Base-by-base conservation (phyloP, 768 basidiomycete genomes). In the Asterophora parasitica region DNA sequence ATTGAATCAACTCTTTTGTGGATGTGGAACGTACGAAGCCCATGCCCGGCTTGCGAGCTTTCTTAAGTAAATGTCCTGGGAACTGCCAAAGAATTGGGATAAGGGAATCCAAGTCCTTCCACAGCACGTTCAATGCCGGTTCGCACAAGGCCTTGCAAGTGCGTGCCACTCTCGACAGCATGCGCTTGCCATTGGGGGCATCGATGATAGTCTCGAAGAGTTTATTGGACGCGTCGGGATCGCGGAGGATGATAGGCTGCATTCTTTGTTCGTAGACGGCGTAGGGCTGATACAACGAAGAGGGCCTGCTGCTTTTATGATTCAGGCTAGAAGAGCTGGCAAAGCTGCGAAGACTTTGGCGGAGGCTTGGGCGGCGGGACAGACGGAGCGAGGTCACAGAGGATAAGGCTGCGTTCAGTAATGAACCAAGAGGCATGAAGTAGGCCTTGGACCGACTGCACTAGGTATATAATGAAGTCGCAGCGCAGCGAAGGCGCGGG, bases 31-130 rank as follows among this genome's bases (percentile, higher is more conserved):
- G 61, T 59, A 89, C 88, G 71, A 90, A 71, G 61, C 88, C 88
- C 52, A 88, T 66, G 42, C 85, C 86, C 42, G 88, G 88, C 60
- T 77, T 81, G 52, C 79, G 77, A 48, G 81, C 72, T 64, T 80
- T 85, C 66, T 80, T 85, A 65, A 88, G 68, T 54, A 88, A 58
- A 53, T 76, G 70, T 48, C 69, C 71, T 11, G 88, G 88, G 61
- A 90, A 89, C 46, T 88, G 61, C 30, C 82, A 81, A 48, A 89
- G 70, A 48, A 90, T 70, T 8, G 88, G 88, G 38, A 80, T 66
- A 50, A 89, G 70, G 10, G 84, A 85, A 62, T 89, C 86, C 47
- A 90, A 67, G 57, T 90, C 88, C 60, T 76, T 79, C 88, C 88
- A 90, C 26, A 90, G 71, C 41, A 82, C 68, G 61, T 82, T 71